These are phyloP conservation scores for Wickerhamiella infanticola DNA, from an alignment of 1,139 yeast species.

Conservation along the genomic window DNA sequence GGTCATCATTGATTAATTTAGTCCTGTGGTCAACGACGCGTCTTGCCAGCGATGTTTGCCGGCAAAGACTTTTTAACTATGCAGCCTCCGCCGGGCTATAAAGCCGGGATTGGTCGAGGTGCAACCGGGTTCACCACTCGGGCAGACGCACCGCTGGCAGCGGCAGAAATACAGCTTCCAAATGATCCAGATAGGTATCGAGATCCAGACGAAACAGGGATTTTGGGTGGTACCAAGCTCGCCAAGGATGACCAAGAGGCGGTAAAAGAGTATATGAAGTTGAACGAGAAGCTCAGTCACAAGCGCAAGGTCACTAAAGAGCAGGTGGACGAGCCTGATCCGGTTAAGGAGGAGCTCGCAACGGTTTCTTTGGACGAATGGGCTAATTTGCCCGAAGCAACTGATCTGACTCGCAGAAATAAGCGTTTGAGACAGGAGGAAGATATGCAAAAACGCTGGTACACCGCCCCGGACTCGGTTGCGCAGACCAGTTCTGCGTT, in stretches of 20 bases:
- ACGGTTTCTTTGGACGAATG: conserved; percentile 56
- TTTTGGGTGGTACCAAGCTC: conserved; percentile 20
- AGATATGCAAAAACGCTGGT: conserved; percentile 51
- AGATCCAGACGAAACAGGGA: conserved; percentile 29
- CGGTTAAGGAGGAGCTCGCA: conserved; percentile 40
- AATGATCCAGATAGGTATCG: conserved; percentile 21
- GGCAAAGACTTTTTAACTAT: conserved; percentile 46
- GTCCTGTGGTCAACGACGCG: background rate
- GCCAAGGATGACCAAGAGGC: conserved; percentile 61
- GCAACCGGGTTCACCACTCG: conserved; percentile 86
- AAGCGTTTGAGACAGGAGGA: conserved; percentile 53
- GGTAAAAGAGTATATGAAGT: conserved; percentile 46
- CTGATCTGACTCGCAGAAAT: conserved; percentile 69
- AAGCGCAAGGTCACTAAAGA: background rate
- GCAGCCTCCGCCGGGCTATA: conserved; percentile 79
- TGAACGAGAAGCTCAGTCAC: conserved; percentile 16
- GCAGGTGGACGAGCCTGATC: background rate
- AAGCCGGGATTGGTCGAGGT: conserved; percentile 90
- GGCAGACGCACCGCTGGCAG: conserved; percentile 33
- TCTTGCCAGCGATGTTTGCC: background rate
- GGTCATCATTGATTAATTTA: too few species aligned
- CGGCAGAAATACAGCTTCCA: conserved; percentile 8
- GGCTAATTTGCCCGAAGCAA: conserved; percentile 74
- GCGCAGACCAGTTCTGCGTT: conserved; percentile 19
- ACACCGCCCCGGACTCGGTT: conserved; percentile 72